A percentile compares a stretch with the other conserved stretches of the same genome.
Evolutionary conservation across 2,329 filamentous ascomycete genomes (phyloP).

Genomic region (Xylariaceae sp.): DNA sequence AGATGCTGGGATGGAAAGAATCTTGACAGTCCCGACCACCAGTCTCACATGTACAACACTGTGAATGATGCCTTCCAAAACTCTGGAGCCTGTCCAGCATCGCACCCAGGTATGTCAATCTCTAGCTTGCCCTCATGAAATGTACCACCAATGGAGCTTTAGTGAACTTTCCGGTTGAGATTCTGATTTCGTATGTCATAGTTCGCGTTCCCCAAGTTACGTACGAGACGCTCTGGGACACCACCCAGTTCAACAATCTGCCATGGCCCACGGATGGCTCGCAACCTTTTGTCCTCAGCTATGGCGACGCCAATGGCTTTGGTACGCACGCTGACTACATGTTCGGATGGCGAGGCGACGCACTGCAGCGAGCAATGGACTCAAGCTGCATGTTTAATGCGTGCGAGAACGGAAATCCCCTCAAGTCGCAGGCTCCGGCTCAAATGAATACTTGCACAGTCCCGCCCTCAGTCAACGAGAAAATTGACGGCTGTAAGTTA

Average conservation of each 20-base stretch:
- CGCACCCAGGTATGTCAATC: slow-evolving; percentile 42
- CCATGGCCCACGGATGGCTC: slow-evolving; percentile 45
- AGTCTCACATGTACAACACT: slow-evolving; percentile 44
- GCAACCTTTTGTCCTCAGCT: slow-evolving; percentile 41
- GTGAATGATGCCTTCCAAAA: slow-evolving; percentile 40
- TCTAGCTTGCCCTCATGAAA: not conserved
- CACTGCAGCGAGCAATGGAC: slow-evolving; percentile 44
- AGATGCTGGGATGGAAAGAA: slow-evolving; percentile 56
- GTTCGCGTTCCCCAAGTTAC: slow-evolving; percentile 51
- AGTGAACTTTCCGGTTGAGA: too few relatives aligned
- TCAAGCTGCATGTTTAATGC: slow-evolving; percentile 42
- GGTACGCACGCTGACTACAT: slow-evolving; percentile 50
- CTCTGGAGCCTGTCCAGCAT: slow-evolving; percentile 45
- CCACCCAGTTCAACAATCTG: slow-evolving; percentile 47
- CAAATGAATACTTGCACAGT: slow-evolving; percentile 40
- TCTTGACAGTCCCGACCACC: slow-evolving; percentile 46
- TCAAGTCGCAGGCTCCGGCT: slow-evolving; percentile 36
- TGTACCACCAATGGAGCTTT: too few relatives aligned
- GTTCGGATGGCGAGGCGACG: slow-evolving; percentile 46
- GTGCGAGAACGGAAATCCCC: slow-evolving; percentile 41
- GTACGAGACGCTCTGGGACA: slow-evolving; percentile 55
- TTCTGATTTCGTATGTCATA: too few relatives aligned
- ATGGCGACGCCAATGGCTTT: slow-evolving; percentile 43
- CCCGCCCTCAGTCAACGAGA: slow-evolving; percentile 34
- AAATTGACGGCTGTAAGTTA: slow-evolving; percentile 39